These are phyloP conservation scores for Suillus sp. DNA, from an alignment of 768 basidiomycete genomes.

Conservation along the genomic window DNA sequence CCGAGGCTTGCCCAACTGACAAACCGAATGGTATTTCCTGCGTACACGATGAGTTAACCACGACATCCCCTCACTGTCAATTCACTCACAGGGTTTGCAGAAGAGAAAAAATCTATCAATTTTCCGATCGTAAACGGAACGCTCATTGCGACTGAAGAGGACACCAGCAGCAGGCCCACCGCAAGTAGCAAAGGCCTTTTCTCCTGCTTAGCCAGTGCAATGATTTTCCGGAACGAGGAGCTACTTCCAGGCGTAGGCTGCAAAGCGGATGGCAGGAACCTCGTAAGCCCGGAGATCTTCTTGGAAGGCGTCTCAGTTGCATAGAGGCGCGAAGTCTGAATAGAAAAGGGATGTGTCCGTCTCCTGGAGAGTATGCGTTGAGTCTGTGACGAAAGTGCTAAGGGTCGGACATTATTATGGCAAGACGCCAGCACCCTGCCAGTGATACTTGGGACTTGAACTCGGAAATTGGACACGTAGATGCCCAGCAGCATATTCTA, in stretches of 20 bases:
- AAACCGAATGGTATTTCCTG: conserved; percentile 82
- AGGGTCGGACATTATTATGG: conserved; percentile 6
- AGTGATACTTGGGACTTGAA: not conserved
- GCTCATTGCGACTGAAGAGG: conserved; percentile 88
- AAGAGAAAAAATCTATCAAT: conserved; percentile 91
- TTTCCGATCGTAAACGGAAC: conserved; percentile 92
- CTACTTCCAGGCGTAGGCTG: conserved; percentile 42
- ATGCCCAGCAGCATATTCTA: conserved; percentile 7
- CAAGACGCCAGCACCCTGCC: conserved; percentile 9
- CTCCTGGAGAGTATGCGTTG: not conserved
- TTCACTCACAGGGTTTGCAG: conserved; percentile 58
- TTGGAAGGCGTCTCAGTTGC: conserved; percentile 14
- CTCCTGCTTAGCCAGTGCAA: conserved; percentile 82
- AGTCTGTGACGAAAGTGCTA: not conserved
- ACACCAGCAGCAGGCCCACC: conserved; percentile 79
- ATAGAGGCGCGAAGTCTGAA: conserved; percentile 14
- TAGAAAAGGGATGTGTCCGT: not conserved
- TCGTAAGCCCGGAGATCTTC: conserved; percentile 24
- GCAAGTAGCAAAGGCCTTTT: conserved; percentile 74
- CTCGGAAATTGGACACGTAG: conserved; percentile 6
- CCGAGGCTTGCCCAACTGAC: conserved; percentile 79
- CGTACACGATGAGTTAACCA: conserved; percentile 1
- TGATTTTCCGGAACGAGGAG: conserved; percentile 74
- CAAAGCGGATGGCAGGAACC: conserved; percentile 36
- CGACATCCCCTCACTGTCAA: not conserved